A percentile compares a stretch with the other conserved stretches of the same genome.
Conservation (phyloP, 2,329 filamentous ascomycete genomes). For the Paraphoma sp. region DNA sequence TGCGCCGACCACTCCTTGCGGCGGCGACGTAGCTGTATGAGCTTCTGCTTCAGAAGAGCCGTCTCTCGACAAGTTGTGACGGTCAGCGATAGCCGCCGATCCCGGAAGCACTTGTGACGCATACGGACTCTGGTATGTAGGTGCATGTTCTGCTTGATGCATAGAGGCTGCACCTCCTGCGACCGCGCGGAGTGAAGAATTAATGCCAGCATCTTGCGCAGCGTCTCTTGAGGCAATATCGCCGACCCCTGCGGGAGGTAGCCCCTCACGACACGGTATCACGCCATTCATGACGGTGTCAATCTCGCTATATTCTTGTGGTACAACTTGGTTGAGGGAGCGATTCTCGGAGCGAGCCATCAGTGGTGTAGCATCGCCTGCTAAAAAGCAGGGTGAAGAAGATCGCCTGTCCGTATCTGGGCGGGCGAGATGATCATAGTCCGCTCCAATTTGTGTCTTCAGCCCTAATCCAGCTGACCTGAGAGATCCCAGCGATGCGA, state of each 20-base stretch:
- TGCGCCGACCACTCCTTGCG: slow-evolving; percentile 11
- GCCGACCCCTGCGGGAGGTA: no score
- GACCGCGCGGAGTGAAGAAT: neutral
- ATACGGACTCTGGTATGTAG: slow-evolving; percentile 28
- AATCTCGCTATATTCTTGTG: no score
- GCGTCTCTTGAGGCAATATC: no score
- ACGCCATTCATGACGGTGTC: no score
- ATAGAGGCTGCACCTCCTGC: neutral
- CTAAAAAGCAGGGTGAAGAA: no score
- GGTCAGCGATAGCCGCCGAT: no score
- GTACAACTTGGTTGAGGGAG: no score
- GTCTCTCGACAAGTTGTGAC: neutral
- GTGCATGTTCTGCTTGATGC: neutral
- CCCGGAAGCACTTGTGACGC: slow-evolving; percentile 1
- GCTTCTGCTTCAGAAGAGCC: neutral
- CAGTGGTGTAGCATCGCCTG: no score
- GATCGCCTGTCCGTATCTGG: no score
- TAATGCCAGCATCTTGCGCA: neutral
- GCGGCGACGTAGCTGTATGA: slow-evolving; percentile 4
- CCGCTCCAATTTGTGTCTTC: neutral
- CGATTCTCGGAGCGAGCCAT: no score
- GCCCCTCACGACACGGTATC: no score
- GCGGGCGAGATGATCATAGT: no score
- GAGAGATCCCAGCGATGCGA: neutral
- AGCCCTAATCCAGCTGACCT: neutral